Conservation (phyloP, 306 rosid species). For the Cucurbita pepo region DNA sequence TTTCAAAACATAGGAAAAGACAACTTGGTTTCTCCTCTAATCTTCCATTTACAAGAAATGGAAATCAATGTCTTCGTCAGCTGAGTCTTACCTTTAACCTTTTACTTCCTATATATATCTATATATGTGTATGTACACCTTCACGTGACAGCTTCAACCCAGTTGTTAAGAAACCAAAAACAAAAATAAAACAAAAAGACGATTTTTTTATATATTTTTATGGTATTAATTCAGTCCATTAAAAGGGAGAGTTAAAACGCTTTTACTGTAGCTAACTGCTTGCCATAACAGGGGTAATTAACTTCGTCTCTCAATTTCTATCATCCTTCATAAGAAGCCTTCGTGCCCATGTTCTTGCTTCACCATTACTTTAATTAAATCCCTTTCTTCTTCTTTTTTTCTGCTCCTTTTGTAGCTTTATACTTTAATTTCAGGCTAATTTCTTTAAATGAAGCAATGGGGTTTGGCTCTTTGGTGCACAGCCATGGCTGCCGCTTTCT, state of each 20-base stretch:
- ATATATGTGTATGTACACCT: neutral
- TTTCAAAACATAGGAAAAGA: neutral
- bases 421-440: neutral
- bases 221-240: neutral
- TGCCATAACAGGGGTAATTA: neutral
- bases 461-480: constrained; percentile 6
- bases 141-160: neutral
- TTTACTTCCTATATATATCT: neutral
- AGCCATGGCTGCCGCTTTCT: neutral
- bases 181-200: neutral
- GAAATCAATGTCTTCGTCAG: neutral
- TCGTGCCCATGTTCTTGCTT: neutral
- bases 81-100: neutral
- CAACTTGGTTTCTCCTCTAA: neutral
- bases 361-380: neutral
- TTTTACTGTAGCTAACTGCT: neutral
- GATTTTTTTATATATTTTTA: neutral
- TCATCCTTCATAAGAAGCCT: neutral
- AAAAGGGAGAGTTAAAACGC: neutral
- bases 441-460: constrained; percentile 6
- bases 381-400: neutral
- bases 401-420: neutral
- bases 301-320: neutral
- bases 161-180: neutral
- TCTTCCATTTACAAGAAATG: neutral